Base-by-base conservation (phyloP, 1,284 basidiomycete species). In the Naganishia liquefaciens region DNA sequence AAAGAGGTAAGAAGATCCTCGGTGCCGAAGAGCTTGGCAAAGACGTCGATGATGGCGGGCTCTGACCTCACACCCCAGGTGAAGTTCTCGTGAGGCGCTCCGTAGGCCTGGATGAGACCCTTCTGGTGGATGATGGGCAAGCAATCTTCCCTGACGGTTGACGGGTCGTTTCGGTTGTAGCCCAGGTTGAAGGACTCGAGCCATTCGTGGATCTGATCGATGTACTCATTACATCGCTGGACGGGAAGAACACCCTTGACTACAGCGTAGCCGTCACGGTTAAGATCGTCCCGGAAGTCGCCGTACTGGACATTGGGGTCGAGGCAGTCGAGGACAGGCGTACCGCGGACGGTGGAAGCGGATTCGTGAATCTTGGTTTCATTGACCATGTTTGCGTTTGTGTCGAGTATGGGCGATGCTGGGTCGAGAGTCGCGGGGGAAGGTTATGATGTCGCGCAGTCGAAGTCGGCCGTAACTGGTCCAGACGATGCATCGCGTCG, bases 211-310 rank as follows among this genome's bases (percentile, higher is more conserved):
- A 70, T 71, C 15, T 61, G 13, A 28, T 69, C 54, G 2, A 70
- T 63, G 58, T 74, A 73, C 21, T 67, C 51, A 39, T 70, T 63
- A 0, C 75, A 74, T 2, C 64, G 64, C 30, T 72, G 72, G 5
- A 58, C 55, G 0, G 75, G 68, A 28, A 77, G 65, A 2, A 69
- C 75, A 2, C 67, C 68, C 43, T 71, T 73, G 51, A 77, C 68
- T 25, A 77, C 71, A 23, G 68, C 69, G 65, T 69, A 75, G 10
- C 74, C 76, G 28, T 76, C 65, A 3, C 55, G 46, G 21, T 51
- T 67, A 2, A 76, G 69, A 25, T 71, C 70, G 68, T 76, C 73
- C 21, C 74, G 66, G 67, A 70, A 76, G 64, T 75, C 75, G 50
- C 66, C 64, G 51, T 63, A 63, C 23, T 46, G 49, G n/a, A n/a